A percentile compares a stretch with the other conserved stretches of the same genome.
Conservation (phyloP, 1,139 yeast genomes). For the Hansenula sp. region DNA sequence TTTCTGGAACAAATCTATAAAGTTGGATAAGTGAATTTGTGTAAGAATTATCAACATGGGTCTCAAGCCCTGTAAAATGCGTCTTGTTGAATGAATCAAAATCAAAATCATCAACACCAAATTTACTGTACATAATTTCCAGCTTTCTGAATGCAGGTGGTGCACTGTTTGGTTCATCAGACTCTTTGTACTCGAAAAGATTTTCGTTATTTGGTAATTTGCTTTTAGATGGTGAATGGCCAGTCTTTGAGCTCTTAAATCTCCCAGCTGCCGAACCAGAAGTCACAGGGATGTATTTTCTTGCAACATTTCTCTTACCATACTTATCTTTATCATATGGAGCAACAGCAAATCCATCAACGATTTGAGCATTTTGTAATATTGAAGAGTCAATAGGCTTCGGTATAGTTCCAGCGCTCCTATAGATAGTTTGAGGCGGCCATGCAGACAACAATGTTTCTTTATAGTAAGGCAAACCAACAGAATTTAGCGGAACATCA, state of each 20-base stretch:
- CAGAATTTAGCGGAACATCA: slow-evolving; percentile 54
- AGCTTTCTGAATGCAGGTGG: slow-evolving; percentile 77
- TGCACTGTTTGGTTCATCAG: slow-evolving; percentile 29
- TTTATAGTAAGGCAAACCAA: slow-evolving; percentile 87
- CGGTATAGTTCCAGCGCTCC: slow-evolving; percentile 50
- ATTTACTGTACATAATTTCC: slow-evolving; percentile 79
- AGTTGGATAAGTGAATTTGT: slow-evolving; percentile 77
- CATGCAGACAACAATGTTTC: slow-evolving; percentile 78
- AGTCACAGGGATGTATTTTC: slow-evolving; percentile 42
- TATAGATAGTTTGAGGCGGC: slow-evolving; percentile 57
- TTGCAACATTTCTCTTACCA: slow-evolving; percentile 47
- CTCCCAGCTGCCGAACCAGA: slow-evolving; percentile 33
- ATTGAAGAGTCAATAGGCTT: slow-evolving; percentile 27
- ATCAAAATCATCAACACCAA: slow-evolving; percentile 94
- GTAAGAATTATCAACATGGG: slow-evolving; percentile 78
- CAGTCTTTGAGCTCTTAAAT: slow-evolving; percentile 67
- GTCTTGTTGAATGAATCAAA: slow-evolving; percentile 80
- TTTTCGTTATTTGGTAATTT: slow-evolving; percentile 16
- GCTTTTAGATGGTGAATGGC: slow-evolving; percentile 13
- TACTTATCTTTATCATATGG: slow-evolving; percentile 51
- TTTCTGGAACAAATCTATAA: slow-evolving; percentile 70
- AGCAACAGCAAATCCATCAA: slow-evolving; percentile 14
- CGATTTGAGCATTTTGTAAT: slow-evolving; percentile 9
- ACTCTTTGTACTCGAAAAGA: slow-evolving; percentile 22
- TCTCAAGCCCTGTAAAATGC: slow-evolving; percentile 78